phyloP scores from a whole-genome alignment of 2,329 filamentous ascomycete species.

The Monilinia aucupariae region DNA sequence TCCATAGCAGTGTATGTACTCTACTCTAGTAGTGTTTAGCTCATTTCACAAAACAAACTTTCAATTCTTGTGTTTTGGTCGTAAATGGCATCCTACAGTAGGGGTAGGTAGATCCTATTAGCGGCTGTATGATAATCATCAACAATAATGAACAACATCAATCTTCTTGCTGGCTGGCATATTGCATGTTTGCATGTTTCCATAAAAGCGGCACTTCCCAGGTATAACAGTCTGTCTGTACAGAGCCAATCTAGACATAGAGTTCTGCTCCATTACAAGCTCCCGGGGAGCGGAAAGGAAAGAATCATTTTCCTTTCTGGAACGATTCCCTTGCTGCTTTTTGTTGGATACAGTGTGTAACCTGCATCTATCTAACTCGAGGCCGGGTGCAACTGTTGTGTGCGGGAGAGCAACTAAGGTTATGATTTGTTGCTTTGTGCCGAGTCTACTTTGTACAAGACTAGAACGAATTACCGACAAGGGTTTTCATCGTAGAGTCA shows the following conservation, averaged over 20 bases:
- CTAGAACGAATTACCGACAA: background rate
- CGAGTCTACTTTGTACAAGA: slow-evolving; percentile 1
- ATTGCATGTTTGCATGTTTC: slow-evolving; percentile 8
- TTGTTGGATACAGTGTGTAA: background rate
- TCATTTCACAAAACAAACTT: background rate
- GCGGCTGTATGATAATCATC: slow-evolving; percentile 4
- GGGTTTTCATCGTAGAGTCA: background rate
- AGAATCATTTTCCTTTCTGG: background rate
- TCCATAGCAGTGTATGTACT: background rate
- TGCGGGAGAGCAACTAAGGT: background rate
- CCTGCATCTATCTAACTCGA: background rate
- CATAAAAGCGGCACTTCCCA: slow-evolving; percentile 11
- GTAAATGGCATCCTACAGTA: background rate
- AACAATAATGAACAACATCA: background rate
- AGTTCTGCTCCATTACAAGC: background rate
- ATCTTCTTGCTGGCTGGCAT: background rate
- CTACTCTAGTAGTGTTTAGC: background rate
- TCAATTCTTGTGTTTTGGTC: background rate
- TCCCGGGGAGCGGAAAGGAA: background rate
- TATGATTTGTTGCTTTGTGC: slow-evolving; percentile 10
- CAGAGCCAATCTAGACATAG: slow-evolving; percentile 15
- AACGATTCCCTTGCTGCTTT: slow-evolving; percentile 16
- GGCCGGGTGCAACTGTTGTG: background rate
- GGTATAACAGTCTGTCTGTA: background rate
- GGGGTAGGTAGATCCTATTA: background rate